Conservation (phyloP, 345 rosid genomes). For the Gossypium turneri region DNA sequence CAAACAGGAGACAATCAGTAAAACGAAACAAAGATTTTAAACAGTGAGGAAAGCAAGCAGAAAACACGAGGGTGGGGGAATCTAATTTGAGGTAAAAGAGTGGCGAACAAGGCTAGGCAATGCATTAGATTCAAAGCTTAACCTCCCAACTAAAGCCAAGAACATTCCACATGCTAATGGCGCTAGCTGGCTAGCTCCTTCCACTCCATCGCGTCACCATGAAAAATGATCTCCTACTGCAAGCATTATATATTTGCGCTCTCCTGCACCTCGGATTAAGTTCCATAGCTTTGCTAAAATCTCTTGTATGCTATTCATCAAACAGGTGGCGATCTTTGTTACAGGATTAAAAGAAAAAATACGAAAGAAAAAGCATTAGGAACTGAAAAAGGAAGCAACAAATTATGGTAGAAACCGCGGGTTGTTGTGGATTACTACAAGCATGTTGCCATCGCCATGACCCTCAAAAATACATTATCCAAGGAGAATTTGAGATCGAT, state of each 20-base stretch:
- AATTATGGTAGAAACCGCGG: not conserved
- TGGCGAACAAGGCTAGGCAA: not conserved
- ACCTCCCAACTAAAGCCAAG: not conserved
- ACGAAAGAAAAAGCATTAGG: too few relatives aligned
- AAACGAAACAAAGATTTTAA: too few relatives aligned
- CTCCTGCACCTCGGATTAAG: not conserved
- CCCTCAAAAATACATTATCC: not conserved
- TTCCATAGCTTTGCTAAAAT: not conserved
- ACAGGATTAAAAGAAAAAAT: not conserved
- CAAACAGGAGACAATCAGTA: too few relatives aligned
- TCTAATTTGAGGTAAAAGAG: not conserved
- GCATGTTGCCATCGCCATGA: not conserved
- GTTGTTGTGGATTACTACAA: not conserved
- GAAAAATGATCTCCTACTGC: not conserved
- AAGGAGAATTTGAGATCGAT: not conserved
- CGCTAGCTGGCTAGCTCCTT: not conserved
- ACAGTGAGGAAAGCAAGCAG: too few relatives aligned
- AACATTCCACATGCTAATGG: not conserved
- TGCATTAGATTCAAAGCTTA: not conserved
- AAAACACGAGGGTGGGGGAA: not conserved
- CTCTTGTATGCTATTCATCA: not conserved
- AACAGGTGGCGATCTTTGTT: not conserved
- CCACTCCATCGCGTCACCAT: not conserved
- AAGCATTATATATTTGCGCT: not conserved
- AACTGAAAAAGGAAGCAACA: not conserved